These are phyloP conservation scores for Prunus yedoensis DNA, from an alignment of 331 rosid genomes.

Conservation along the genomic window DNA sequence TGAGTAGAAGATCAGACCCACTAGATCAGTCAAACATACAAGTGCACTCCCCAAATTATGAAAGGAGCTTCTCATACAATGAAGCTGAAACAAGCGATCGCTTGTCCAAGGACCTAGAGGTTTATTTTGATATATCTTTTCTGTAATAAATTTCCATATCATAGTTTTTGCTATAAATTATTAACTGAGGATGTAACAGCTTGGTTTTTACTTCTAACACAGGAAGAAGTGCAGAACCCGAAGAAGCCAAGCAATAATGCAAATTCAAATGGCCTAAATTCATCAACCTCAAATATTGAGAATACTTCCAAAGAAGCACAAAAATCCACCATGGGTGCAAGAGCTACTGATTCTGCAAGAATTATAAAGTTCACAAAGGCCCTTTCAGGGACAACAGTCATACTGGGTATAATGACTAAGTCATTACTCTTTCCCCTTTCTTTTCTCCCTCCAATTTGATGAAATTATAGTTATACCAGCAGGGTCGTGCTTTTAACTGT, in stretches of 20 bases:
- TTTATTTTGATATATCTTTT: slow-evolving; percentile 9
- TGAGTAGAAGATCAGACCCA: slow-evolving; percentile 63
- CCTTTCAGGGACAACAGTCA: slow-evolving; percentile 73
- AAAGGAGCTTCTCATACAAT: slow-evolving; percentile 55
- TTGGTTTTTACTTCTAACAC: slow-evolving; percentile 35
- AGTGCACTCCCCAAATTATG: slow-evolving; percentile 48
- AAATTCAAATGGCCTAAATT: slow-evolving; percentile 43
- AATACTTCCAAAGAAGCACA: slow-evolving; percentile 48
- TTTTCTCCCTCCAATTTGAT: background rate
- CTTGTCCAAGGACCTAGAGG: slow-evolving; percentile 52
- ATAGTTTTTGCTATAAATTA: slow-evolving; percentile 3
- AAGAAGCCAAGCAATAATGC: background rate
- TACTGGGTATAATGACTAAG: slow-evolving; percentile 53
- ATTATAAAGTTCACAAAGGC: slow-evolving; percentile 72
- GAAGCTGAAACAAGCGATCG: slow-evolving; percentile 62
- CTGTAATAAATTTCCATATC: background rate
- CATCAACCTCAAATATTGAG: slow-evolving; percentile 39
- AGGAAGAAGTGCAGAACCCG: slow-evolving; percentile 57
- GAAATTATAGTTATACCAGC: background rate
- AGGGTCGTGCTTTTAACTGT: background rate
- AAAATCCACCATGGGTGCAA: slow-evolving; percentile 60
- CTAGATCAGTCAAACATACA: slow-evolving; percentile 37
- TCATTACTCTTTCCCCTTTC: slow-evolving; percentile 1
- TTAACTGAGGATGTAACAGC: slow-evolving; percentile 19
- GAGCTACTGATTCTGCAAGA: slow-evolving; percentile 93